Conservation (phyloP, 1,284 basidiomycete species). For the Pyrrhoderma lamaoense region DNA sequence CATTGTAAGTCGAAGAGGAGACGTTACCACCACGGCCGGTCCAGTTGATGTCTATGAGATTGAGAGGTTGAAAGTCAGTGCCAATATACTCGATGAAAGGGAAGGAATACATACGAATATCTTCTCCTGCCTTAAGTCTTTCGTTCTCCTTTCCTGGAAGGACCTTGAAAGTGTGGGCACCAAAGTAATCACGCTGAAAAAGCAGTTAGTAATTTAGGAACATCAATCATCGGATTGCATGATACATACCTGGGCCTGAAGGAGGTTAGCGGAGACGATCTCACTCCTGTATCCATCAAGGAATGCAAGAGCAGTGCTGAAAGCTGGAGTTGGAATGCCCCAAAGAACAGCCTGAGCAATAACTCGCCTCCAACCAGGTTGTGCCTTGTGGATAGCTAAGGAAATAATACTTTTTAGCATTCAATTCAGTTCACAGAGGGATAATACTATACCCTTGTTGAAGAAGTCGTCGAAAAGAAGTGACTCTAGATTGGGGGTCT, state of each 20-base stretch:
- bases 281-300: constrained; percentile 97
- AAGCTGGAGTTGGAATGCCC: constrained; percentile 95
- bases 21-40: constrained; percentile 92
- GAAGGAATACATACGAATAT: constrained; percentile 66
- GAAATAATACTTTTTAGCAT: constrained; percentile 10
- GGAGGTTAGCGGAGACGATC: constrained; percentile 86
- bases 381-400: constrained; percentile 83
- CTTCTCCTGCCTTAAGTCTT: constrained; percentile 71
- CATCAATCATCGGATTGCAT: neutral
- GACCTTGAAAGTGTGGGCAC: constrained; percentile 92
- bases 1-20: constrained; percentile 87
- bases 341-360: constrained; percentile 94
- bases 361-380: constrained; percentile 97
- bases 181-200: constrained; percentile 83
- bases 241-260: constrained; percentile 78
- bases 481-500: constrained; percentile 84
- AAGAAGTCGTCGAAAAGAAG: constrained; percentile 98
- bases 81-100: neutral
- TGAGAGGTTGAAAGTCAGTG: constrained; percentile 8
- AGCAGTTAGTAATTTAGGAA: constrained; percentile 23
- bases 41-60: constrained; percentile 72
- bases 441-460: constrained; percentile 61
- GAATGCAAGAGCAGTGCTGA: constrained; percentile 96
- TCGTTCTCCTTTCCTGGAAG: constrained; percentile 84
- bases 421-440: neutral